Evolutionary conservation across 2,329 filamentous ascomycete genomes (phyloP).

Genomic region (Cladobotryum protrusum): DNA sequence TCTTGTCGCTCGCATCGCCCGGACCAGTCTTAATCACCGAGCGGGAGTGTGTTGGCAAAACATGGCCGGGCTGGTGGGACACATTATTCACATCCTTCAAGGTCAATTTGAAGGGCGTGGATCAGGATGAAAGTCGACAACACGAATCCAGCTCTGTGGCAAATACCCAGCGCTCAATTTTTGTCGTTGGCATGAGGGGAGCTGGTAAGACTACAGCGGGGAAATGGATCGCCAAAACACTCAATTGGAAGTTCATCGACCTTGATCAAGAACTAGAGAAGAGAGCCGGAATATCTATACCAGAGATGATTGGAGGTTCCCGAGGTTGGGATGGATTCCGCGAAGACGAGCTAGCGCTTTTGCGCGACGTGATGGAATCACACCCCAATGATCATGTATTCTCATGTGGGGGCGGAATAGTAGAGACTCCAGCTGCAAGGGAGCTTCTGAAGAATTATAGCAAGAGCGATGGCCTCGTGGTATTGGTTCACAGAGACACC

Average conservation of each 20-base stretch:
- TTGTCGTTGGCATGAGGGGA: conserved; percentile 95
- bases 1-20: conserved; percentile 68
- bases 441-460: conserved; percentile 68
- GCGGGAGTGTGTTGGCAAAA: conserved; percentile 91
- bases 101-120: conserved; percentile 69
- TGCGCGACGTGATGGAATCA: conserved; percentile 68
- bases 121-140: conserved; percentile 32
- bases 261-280: conserved; percentile 82
- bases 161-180: conserved; percentile 59
- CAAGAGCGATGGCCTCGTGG: conserved; percentile 71
- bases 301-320: conserved; percentile 69
- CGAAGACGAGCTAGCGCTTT: conserved; percentile 65
- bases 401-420: conserved; percentile 88
- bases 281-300: conserved; percentile 68
- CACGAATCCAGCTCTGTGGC: conserved; percentile 6
- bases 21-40: conserved; percentile 73
- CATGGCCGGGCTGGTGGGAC: conserved; percentile 99
- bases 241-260: conserved; percentile 75
- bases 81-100: conserved; percentile 71
- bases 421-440: conserved; percentile 77
- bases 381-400: conserved; percentile 74
- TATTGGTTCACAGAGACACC: conserved; percentile 83
- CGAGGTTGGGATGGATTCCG: conserved; percentile 86
- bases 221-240: conserved; percentile 69
- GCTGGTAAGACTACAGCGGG: conserved; percentile 95